phyloP scores from a whole-genome alignment of 345 rosid genomes.

The Camelina laxa region DNA sequence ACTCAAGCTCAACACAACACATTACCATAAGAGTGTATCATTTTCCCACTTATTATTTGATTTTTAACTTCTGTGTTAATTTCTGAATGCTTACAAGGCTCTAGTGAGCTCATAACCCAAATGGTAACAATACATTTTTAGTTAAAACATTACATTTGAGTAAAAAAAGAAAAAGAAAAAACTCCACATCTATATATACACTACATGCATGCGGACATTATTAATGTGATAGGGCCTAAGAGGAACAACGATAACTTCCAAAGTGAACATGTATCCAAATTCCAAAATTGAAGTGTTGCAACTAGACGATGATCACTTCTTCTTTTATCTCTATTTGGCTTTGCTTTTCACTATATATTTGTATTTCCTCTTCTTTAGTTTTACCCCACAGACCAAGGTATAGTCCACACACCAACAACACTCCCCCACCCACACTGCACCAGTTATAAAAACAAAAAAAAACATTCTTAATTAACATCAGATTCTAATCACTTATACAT shows the following conservation, averaged over 20 bases:
- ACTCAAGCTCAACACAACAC: too few relatives aligned
- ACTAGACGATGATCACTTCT: constrained; percentile 33
- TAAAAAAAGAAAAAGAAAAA: not conserved
- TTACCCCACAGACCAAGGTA: constrained; percentile 87
- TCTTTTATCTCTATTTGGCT: constrained; percentile 39
- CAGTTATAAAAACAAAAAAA: not conserved
- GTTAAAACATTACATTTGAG: not conserved
- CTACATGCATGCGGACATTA: constrained; percentile 13
- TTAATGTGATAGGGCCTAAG: not conserved
- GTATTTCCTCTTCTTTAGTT: constrained; percentile 54
- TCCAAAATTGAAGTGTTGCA: not conserved
- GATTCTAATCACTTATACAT: not conserved
- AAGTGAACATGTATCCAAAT: too few relatives aligned
- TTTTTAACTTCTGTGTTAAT: not conserved
- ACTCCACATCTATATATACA: constrained; percentile 15
- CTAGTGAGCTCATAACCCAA: not conserved
- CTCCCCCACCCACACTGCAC: constrained; percentile 74
- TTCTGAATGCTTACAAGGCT: not conserved
- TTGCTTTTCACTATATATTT: constrained; percentile 35
- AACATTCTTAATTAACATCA: not conserved
- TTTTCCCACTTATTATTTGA: too few relatives aligned
- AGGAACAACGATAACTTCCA: too few relatives aligned
- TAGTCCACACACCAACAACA: constrained; percentile 76
- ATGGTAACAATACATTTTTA: not conserved
- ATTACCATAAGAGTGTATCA: too few relatives aligned